Evolutionary conservation across 371 early-diverging fungal species (phyloP).

Genomic region (Smittium mucronatum): DNA sequence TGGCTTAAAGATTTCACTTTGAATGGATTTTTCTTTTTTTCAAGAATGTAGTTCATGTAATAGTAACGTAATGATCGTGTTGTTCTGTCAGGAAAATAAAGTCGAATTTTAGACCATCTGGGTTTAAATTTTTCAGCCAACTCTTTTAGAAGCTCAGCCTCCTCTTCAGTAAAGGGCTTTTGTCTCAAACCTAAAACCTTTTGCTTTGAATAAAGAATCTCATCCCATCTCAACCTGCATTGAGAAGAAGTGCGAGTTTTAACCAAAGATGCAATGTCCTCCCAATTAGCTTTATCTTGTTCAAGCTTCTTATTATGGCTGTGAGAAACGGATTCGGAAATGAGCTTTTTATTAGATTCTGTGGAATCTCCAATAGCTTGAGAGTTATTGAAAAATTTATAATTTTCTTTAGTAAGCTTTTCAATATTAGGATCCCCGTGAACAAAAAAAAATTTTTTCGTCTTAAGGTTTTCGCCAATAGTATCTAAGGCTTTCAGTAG

Average conservation of each 20-base stretch:
- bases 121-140: not conserved
- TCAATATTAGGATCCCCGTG: not conserved
- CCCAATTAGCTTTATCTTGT: not conserved
- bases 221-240: conserved; percentile 5
- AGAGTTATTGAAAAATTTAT: not conserved
- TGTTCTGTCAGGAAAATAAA: conserved; percentile 3
- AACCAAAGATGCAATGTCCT: not conserved
- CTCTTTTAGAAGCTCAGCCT: not conserved
- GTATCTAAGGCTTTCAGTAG: not conserved
- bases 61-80: not conserved
- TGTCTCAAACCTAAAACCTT: not conserved
- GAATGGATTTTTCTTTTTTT: not conserved
- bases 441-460: not conserved
- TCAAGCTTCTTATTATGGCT: not conserved
- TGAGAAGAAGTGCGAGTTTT: not conserved
- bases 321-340: no score
- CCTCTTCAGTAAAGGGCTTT: not conserved
- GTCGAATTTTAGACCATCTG: not conserved
- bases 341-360: not conserved
- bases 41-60: not conserved
- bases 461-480: not conserved
- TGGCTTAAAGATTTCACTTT: not conserved
- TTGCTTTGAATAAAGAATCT: not conserved
- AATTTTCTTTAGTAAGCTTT: not conserved
- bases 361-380: not conserved